Evolutionary conservation across 257 asterid species (phyloP).

Genomic region (Solanum piurae): DNA sequence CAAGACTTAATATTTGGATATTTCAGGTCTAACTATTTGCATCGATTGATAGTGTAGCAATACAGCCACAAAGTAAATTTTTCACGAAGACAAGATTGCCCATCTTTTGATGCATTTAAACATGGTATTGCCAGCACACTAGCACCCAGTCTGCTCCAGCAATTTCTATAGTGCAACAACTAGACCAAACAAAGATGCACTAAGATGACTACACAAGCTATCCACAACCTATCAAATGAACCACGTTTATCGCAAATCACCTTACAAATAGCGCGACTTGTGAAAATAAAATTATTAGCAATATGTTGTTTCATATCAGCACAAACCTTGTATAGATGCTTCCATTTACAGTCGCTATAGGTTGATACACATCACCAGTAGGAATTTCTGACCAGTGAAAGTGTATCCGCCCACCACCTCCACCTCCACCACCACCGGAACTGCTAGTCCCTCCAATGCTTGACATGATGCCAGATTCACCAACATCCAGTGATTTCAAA

Average conservation of each 20-base stretch:
- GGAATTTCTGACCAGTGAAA: conserved; percentile 93
- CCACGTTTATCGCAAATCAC: not conserved
- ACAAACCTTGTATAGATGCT: conserved; percentile 65
- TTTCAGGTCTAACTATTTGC: not conserved
- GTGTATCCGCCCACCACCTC: conserved; percentile 99
- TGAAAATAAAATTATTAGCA: not conserved
- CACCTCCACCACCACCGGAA: conserved; percentile 82
- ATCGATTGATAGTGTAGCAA: not conserved
- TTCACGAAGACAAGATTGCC: not conserved
- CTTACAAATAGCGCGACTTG: not conserved
- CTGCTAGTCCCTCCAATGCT: conserved; percentile 85
- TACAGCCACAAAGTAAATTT: not conserved
- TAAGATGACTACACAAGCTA: not conserved
- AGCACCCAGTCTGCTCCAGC: not conserved
- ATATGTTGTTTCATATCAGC: not conserved
- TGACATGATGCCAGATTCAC: conserved; percentile 55
- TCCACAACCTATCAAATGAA: not conserved
- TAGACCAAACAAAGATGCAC: not conserved
- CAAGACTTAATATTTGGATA: not conserved
- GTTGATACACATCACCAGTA: conserved; percentile 90
- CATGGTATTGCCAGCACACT: not conserved
- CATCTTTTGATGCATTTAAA: not conserved
- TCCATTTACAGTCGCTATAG: conserved; percentile 77
- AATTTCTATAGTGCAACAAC: not conserved
- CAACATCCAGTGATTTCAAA: conserved; percentile 48